A percentile compares a stretch with the other conserved stretches of the same genome.
phyloP scores from a whole-genome alignment of 108 stramenopile genomes.

The Cyclotella baltica region DNA sequence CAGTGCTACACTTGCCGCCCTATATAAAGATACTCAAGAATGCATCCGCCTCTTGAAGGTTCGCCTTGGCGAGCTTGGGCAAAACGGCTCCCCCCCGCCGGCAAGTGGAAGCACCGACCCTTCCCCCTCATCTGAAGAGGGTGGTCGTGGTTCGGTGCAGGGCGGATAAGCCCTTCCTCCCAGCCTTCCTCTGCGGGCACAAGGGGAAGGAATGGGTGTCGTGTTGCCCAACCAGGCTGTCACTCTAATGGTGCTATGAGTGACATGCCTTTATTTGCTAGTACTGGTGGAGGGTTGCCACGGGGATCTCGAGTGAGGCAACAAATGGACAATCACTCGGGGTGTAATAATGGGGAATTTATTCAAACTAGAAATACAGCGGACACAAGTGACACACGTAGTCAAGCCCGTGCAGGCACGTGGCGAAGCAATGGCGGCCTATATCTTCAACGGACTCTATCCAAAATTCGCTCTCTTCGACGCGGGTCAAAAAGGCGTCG shows the following conservation, averaged over 20 bases:
- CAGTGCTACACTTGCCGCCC: background rate
- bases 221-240: background rate
- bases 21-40: background rate
- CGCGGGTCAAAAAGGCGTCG: background rate
- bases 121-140: slow-evolving; percentile 7
- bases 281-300: slow-evolving; percentile 6
- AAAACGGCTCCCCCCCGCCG: background rate
- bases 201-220: background rate
- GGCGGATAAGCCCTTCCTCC: background rate
- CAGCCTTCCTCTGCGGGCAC: slow-evolving; percentile 8
- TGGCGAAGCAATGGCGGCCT: background rate
- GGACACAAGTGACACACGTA: background rate
- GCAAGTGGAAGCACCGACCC: background rate
- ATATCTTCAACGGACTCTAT: slow-evolving; percentile 5
- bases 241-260: background rate
- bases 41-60: slow-evolving; percentile 4
- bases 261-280: background rate
- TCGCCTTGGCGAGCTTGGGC: background rate
- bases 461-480: background rate
- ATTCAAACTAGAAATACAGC: no score
- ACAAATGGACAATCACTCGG: background rate
- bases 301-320: background rate
- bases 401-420: background rate
- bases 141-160: slow-evolving; percentile 1
- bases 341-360: background rate